phyloP scores from a whole-genome alignment of 371 early-diverging fungal species.

The Mortierella sp. region DNA sequence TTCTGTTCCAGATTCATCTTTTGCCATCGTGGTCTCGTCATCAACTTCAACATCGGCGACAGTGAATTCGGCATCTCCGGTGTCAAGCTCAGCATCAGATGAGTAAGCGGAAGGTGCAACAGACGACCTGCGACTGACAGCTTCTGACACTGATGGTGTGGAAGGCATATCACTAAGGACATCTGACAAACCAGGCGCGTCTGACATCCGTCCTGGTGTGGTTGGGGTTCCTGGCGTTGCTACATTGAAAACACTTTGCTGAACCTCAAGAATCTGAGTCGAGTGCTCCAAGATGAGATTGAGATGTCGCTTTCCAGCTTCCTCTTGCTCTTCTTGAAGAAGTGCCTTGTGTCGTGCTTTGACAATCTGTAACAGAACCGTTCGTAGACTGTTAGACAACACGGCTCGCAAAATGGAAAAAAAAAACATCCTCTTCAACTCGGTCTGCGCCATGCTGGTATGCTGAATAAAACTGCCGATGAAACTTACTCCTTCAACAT shows the following conservation, averaged over 20 bases:
- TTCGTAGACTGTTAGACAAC: no score
- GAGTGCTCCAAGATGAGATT: constrained; percentile 78
- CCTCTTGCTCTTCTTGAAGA: constrained; percentile 67
- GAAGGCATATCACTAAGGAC: constrained; percentile 30
- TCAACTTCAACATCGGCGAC: constrained; percentile 31
- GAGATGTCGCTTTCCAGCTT: constrained; percentile 71
- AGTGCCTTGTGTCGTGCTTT: constrained; percentile 68
- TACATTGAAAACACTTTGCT: constrained; percentile 61
- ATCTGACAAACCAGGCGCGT: constrained; percentile 3
- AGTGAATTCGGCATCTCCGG: constrained; percentile 36
- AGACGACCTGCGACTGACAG: constrained; percentile 43
- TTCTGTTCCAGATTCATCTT: constrained; percentile 56
- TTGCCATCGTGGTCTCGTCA: constrained; percentile 51
- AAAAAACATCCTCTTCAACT: no score
- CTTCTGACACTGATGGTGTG: constrained; percentile 14
- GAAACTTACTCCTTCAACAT: constrained; percentile 66
- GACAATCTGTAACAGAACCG: constrained; percentile 52
- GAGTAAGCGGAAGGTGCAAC: constrained; percentile 18
- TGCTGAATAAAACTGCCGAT: no score
- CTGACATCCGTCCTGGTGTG: constrained; percentile 3
- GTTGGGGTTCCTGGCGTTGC: constrained; percentile 16
- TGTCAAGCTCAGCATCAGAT: constrained; percentile 36
- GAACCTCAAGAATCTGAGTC: constrained; percentile 75
- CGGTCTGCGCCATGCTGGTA: no score
- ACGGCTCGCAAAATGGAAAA: neutral